Conservation (phyloP, 2,329 filamentous ascomycete species). For the Scedosporium aurantiacum region DNA sequence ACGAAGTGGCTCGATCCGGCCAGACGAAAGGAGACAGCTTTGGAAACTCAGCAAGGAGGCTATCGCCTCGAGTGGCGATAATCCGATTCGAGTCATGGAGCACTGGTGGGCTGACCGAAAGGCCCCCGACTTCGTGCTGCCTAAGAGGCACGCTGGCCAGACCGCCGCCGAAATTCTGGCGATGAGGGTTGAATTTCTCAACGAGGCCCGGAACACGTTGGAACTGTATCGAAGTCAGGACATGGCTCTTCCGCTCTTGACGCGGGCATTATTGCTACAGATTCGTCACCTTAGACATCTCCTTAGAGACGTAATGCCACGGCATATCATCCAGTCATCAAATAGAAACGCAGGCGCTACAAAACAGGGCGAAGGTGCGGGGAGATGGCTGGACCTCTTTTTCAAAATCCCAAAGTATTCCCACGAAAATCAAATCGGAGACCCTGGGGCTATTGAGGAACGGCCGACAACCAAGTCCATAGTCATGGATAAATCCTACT, state of each 20-base stretch:
- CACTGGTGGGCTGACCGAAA: slow-evolving; percentile 1
- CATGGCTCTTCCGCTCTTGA: neutral
- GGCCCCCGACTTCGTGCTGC: neutral
- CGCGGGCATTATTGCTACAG: neutral
- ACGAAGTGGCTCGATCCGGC: neutral
- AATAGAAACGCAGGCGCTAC: neutral
- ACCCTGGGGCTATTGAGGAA: neutral
- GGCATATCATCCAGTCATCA: neutral
- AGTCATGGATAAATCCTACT: neutral
- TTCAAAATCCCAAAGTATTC: neutral
- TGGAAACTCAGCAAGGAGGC: neutral
- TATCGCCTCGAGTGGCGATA: neutral
- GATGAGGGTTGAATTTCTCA: neutral
- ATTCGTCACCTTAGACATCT: neutral
- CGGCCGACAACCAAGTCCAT: neutral
- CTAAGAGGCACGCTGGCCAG: neutral
- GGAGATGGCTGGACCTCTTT: neutral
- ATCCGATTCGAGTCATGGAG: neutral
- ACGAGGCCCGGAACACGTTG: neutral
- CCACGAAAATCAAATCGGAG: neutral
- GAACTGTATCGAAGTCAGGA: neutral
- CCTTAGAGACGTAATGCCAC: neutral
- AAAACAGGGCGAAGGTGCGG: neutral
- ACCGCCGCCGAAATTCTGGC: neutral
- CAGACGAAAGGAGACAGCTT: neutral